Conservation (phyloP, 169 alveolate species). For the Babesia bovis region DNA sequence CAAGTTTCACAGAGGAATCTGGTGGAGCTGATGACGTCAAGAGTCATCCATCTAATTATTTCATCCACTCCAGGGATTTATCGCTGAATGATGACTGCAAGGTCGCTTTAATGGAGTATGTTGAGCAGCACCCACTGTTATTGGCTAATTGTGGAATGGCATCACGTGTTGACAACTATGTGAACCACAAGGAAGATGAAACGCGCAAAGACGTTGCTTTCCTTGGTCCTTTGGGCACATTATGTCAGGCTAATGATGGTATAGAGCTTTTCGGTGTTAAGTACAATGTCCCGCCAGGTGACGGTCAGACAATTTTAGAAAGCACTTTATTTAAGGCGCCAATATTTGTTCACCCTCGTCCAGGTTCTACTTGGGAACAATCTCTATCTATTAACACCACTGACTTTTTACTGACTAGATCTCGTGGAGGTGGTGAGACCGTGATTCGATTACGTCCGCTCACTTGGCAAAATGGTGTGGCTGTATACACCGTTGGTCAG, state of each 20-base stretch:
- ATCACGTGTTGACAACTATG: slow-evolving; percentile 75
- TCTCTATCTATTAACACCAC: slow-evolving; percentile 58
- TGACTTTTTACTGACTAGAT: slow-evolving; percentile 71
- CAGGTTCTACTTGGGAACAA: slow-evolving; percentile 23
- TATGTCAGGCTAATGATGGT: slow-evolving; percentile 34
- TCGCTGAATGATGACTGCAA: slow-evolving; percentile 80
- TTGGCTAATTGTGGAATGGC: slow-evolving; percentile 83
- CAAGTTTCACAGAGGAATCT: slow-evolving; percentile 50
- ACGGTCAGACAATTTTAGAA: slow-evolving; percentile 70
- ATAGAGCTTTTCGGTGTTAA: slow-evolving; percentile 58
- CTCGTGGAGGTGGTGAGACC: slow-evolving; percentile 37
- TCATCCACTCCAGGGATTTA: slow-evolving; percentile 68
- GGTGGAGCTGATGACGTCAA: slow-evolving; percentile 32
- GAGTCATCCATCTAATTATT: slow-evolving; percentile 70
- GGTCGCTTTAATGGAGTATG: slow-evolving; percentile 80
- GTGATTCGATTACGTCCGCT: slow-evolving; percentile 45
- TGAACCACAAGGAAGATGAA: slow-evolving; percentile 33
- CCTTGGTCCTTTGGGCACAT: slow-evolving; percentile 65
- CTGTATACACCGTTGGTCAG: slow-evolving; percentile 85
- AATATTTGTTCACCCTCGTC: slow-evolving; percentile 61
- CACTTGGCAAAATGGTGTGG: slow-evolving; percentile 56
- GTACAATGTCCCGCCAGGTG: slow-evolving; percentile 47
- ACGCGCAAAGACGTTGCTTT: slow-evolving; percentile 9
- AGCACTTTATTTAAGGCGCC: slow-evolving; percentile 75
- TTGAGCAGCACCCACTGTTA: slow-evolving; percentile 82